These are phyloP conservation scores for Colletotrichum acutatum DNA, from an alignment of 2,329 filamentous ascomycete species.

Conservation along the genomic window DNA sequence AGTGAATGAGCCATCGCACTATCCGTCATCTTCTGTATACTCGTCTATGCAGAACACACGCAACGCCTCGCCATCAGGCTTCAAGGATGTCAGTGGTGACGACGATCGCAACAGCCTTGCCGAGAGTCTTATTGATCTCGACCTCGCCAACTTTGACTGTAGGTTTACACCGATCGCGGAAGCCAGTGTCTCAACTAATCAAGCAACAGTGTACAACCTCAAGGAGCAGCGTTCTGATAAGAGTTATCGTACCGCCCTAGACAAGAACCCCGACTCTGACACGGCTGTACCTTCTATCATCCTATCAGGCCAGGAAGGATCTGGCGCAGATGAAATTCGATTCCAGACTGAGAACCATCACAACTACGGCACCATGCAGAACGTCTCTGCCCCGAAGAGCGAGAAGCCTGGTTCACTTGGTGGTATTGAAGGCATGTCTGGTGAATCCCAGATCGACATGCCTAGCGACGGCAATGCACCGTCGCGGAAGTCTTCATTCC, in stretches of 20 bases:
- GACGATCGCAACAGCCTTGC: neutral
- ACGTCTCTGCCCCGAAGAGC: slow-evolving; percentile 44
- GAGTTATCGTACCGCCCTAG: slow-evolving; percentile 42
- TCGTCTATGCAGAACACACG: slow-evolving; percentile 26
- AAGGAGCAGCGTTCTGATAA: slow-evolving; percentile 37
- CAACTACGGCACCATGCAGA: slow-evolving; percentile 51
- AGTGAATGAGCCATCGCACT: neutral
- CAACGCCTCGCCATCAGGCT: neutral
- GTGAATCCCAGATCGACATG: slow-evolving; percentile 29
- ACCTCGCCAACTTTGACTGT: slow-evolving; percentile 50
- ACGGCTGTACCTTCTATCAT: neutral
- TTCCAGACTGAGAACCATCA: slow-evolving; percentile 50
- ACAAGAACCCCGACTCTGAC: slow-evolving; percentile 17
- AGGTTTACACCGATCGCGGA: slow-evolving; percentile 14
- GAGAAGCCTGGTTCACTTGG: slow-evolving; percentile 44
- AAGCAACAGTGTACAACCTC: neutral
- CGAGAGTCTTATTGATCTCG: slow-evolving; percentile 48
- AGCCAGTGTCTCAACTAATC: neutral
- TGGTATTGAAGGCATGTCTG: slow-evolving; percentile 55
- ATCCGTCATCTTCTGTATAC: slow-evolving; percentile 31
- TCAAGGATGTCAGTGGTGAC: neutral
- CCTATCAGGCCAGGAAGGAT: neutral
- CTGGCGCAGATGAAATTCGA: slow-evolving; percentile 44
- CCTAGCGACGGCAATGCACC: neutral
- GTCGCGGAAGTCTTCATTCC: slow-evolving; percentile 22